Percentiles rank a stretch among this genome's conserved stretches.
These are phyloP conservation scores for Coemansia sp. DNA, from an alignment of 192 early-diverging fungal species.

Conservation along the genomic window DNA sequence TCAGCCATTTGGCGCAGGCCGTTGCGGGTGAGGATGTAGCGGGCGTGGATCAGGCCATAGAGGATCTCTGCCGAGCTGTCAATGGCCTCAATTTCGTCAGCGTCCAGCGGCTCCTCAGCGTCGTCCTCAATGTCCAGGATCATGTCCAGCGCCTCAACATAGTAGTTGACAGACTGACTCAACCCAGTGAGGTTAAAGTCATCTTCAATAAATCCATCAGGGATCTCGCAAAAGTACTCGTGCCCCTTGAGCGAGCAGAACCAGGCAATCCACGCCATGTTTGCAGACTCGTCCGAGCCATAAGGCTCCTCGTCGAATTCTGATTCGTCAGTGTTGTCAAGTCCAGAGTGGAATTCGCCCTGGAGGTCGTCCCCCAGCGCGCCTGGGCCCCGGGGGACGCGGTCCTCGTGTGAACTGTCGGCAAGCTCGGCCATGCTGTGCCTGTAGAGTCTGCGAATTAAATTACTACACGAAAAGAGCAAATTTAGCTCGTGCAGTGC, in stretches of 20 bases:
- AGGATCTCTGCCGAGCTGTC: constrained; percentile 87
- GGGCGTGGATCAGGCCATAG: constrained; percentile 92
- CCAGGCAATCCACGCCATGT: constrained; percentile 74
- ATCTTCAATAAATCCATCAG: constrained; percentile 85
- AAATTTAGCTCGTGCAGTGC: background rate
- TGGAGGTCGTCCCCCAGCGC: constrained; percentile 13
- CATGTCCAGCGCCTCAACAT: constrained; percentile 91
- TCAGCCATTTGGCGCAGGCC: constrained; percentile 84
- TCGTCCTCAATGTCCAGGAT: constrained; percentile 84
- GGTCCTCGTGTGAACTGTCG: constrained; percentile 23
- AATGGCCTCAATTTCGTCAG: constrained; percentile 72
- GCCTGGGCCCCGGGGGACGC: background rate
- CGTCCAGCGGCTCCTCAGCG: constrained; percentile 52
- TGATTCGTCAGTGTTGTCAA: constrained; percentile 44
- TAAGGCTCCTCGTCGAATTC: constrained; percentile 46
- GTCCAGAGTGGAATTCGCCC: constrained; percentile 29
- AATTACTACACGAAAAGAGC: constrained; percentile 18
- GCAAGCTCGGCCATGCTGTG: constrained; percentile 45
- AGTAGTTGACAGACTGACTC: constrained; percentile 73
- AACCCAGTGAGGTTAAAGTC: constrained; percentile 98
- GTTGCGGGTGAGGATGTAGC: constrained; percentile 84
- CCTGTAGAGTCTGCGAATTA: constrained; percentile 37
- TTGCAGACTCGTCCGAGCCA: constrained; percentile 43
- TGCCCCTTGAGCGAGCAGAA: constrained; percentile 73
- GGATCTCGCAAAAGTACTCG: constrained; percentile 76